Conservation (phyloP, 768 basidiomycete species). For the Lactifluus piperatus region DNA sequence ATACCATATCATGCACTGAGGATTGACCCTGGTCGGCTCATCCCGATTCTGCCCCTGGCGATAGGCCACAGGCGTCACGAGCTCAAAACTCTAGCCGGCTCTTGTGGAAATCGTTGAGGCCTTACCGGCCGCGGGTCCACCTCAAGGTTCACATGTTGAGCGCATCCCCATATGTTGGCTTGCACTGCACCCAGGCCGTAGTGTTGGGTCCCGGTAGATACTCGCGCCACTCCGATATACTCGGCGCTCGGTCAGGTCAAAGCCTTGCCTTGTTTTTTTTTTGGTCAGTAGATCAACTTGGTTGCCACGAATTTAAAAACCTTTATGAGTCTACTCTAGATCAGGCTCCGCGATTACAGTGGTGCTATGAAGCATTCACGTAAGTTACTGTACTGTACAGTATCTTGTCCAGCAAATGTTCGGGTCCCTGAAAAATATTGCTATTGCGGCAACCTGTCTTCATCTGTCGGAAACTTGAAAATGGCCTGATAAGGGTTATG, state of each 20-base stretch:
- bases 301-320: background rate
- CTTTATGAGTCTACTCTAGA: background rate
- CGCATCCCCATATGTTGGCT: background rate
- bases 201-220: background rate
- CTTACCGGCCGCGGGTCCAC: background rate
- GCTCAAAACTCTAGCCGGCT: background rate
- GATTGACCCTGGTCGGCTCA: background rate
- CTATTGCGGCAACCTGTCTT: background rate
- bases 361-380: background rate
- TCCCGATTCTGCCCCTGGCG: background rate
- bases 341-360: constrained; percentile 1
- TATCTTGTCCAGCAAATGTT: background rate
- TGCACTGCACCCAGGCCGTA: background rate
- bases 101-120: background rate
- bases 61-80: background rate
- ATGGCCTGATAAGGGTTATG: too few relatives aligned
- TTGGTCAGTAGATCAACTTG: background rate
- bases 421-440: background rate
- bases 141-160: background rate
- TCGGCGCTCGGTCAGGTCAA: constrained; percentile 1
- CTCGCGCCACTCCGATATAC: constrained; percentile 1
- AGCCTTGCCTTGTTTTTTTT: background rate
- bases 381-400: background rate
- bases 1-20: constrained; percentile 3
- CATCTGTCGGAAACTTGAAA: too few relatives aligned